Base-by-base conservation (phyloP, 345 rosid species). In the Hypericum androsaemum region DNA sequence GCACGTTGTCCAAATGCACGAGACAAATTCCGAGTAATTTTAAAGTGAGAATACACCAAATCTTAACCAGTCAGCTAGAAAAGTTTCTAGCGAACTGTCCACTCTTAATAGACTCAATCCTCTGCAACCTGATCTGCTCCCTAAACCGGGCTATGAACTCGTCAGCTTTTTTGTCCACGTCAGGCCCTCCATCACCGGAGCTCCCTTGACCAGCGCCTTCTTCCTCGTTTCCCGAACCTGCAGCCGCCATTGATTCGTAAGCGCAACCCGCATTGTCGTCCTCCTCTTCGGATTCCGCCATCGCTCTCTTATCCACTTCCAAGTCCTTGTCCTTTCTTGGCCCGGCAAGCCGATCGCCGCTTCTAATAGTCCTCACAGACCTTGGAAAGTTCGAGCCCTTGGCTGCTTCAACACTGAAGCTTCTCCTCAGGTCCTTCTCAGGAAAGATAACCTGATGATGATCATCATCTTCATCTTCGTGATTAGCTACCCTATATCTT, bases 101-200 rank as follows among this genome's bases (percentile, higher is more conserved):
- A 14, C 37, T 58, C 61, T 88, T 88, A 67, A 88, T 86, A 5
- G 86, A 84, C 47, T 82, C 95, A 16, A 86, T 94, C 68, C 97
- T 82, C 54, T 94, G 99, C 39, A 94, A 87, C 80, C 97, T 79
- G 54, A 94, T 94, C 58, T 94, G 99, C 79, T 94, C 99, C 60
- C 99, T 82, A 76, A 88, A 81, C 72, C 80, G 88, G n/a, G 97
- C 89, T 61, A 94, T 94, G 77, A 94, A 94, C 71, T 86, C 97
- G 54, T 77, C 96, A 0, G 99, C 99, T 54, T 86, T 84, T 89
- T 80, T 83, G 52, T 94, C 96, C 11, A 94, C 99, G 56, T 94
- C 99, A 8, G 85, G 86, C 28, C 75, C 81, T 56, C 61, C 85
- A 10, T 76, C 80, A 36, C 62, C 49, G 14, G 12, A 69, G 48